Conservation (phyloP, 495 filamentous ascomycete species). For the Staphylotrichum longicolle region DNA sequence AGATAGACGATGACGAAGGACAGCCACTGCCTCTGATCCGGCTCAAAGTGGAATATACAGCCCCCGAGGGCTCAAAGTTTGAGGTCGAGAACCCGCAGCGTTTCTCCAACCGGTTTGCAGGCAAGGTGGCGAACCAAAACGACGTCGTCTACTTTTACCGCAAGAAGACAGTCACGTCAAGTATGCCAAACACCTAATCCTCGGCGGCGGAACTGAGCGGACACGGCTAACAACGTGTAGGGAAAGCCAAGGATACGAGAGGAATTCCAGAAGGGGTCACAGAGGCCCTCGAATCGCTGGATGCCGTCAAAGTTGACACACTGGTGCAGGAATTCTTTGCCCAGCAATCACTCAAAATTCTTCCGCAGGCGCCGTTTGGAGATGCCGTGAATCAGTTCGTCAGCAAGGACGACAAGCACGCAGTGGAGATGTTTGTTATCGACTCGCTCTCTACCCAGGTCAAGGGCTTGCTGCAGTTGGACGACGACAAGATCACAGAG, state of each 20-base stretch:
- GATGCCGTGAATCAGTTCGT: conserved; percentile 94
- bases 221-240: conserved; percentile 21
- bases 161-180: conserved; percentile 61
- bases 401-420: conserved; percentile 91
- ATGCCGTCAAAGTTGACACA: conserved; percentile 81
- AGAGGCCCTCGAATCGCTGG: conserved; percentile 58
- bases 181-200: conserved; percentile 23
- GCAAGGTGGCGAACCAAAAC: conserved; percentile 86
- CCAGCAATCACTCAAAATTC: conserved; percentile 81
- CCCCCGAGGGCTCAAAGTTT: conserved; percentile 81
- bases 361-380: conserved; percentile 86
- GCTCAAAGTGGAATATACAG: conserved; percentile 85
- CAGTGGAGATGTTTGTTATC: conserved; percentile 84
- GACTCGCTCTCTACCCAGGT: conserved; percentile 75
- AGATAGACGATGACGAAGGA: conserved; percentile 57
- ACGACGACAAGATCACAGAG: conserved; percentile 58
- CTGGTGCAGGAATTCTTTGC: conserved; percentile 82
- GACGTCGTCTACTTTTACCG: conserved; percentile 92
- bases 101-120: conserved; percentile 90
- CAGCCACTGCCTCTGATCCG: conserved; percentile 80
- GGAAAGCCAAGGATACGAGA: conserved; percentile 38
- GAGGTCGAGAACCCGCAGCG: conserved; percentile 95
- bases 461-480: conserved; percentile 67
- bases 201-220: too few relatives aligned
- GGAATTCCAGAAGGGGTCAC: conserved; percentile 58